These are phyloP conservation scores for Sanghuangporus sanghuang DNA, from an alignment of 1,284 basidiomycete genomes.

Conservation along the genomic window DNA sequence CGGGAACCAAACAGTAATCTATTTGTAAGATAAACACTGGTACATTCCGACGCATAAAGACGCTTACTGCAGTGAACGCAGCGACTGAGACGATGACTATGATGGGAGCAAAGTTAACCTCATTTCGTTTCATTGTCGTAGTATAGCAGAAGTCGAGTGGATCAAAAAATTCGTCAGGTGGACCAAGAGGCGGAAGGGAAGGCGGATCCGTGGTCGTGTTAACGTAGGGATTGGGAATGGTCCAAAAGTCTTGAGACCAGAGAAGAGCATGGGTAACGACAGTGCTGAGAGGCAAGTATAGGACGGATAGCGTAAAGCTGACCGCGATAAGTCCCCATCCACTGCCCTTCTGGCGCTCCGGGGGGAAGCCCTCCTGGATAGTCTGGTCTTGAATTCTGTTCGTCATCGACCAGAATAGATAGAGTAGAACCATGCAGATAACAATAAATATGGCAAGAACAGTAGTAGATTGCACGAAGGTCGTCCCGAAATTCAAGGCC, in stretches of 20 bases:
- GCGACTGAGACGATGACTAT: slow-evolving; percentile 54
- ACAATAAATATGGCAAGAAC: slow-evolving; percentile 52
- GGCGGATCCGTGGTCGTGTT: slow-evolving; percentile 52
- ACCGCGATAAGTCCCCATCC: slow-evolving; percentile 52
- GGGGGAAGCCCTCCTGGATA: slow-evolving; percentile 51
- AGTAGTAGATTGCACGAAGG: slow-evolving; percentile 46
- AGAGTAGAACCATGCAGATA: slow-evolving; percentile 48
- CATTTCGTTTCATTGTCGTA: slow-evolving; percentile 64
- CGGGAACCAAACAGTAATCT: slow-evolving; percentile 75
- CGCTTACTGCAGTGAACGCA: slow-evolving; percentile 48
- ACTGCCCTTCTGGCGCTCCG: slow-evolving; percentile 34
- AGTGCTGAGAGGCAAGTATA: slow-evolving; percentile 68
- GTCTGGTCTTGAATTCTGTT: slow-evolving; percentile 42
- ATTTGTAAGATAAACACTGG: not conserved
- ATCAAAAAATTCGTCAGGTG: slow-evolving; percentile 50
- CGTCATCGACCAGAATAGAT: slow-evolving; percentile 48
- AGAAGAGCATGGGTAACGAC: slow-evolving; percentile 67
- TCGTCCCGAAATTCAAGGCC: slow-evolving; percentile 61
- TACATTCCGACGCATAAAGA: not conserved
- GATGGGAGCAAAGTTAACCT: slow-evolving; percentile 68
- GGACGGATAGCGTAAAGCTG: slow-evolving; percentile 55
- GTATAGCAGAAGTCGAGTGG: slow-evolving; percentile 78
- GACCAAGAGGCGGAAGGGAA: slow-evolving; percentile 43
- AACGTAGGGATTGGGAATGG: slow-evolving; percentile 61
- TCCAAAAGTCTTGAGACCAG: slow-evolving; percentile 74